Conservation (phyloP, 495 filamentous ascomycete species). For the Lophiostoma macrostomum region DNA sequence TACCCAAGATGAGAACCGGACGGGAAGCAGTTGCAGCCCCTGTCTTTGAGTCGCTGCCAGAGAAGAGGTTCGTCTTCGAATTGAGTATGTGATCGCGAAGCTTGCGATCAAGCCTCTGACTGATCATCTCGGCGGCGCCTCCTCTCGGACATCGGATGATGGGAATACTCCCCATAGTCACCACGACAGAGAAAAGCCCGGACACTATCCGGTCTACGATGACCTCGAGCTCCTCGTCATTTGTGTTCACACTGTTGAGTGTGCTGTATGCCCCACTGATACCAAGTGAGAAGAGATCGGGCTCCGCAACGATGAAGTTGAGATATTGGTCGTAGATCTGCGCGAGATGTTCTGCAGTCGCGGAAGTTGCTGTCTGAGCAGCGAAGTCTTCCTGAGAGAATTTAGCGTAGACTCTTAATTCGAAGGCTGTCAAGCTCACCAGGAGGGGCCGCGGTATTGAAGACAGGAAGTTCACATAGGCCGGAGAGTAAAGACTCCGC, state of each 20-base stretch:
- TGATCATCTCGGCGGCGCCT: constrained; percentile 90
- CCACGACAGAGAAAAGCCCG: constrained; percentile 91
- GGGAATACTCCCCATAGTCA: constrained; percentile 92
- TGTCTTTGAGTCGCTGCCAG: constrained; percentile 52
- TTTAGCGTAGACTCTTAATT: constrained; percentile 2
- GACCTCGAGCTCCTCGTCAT: constrained; percentile 81
- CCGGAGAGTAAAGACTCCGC: constrained; percentile 83
- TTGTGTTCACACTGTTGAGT: constrained; percentile 87
- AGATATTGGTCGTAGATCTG: constrained; percentile 97
- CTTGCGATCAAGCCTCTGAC: constrained; percentile 89
- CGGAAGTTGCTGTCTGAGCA: constrained; percentile 74
- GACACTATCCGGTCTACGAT: constrained; percentile 88
- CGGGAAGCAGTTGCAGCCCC: constrained; percentile 54
- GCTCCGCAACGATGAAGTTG: constrained; percentile 95
- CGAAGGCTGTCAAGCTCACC: neutral
- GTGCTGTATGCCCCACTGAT: constrained; percentile 90
- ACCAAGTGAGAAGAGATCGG: constrained; percentile 90
- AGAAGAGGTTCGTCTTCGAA: constrained; percentile 94
- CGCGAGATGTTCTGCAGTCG: constrained; percentile 80
- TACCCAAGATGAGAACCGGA: constrained; percentile 75
- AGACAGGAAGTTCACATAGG: constrained; percentile 95
- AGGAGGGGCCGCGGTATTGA: constrained; percentile 89
- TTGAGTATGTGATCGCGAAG: constrained; percentile 95
- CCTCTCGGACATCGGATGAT: constrained; percentile 90
- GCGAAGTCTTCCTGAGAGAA: constrained; percentile 75